phyloP scores from a whole-genome alignment of 2,329 filamentous ascomycete genomes.

The Verticillium klebahnii region DNA sequence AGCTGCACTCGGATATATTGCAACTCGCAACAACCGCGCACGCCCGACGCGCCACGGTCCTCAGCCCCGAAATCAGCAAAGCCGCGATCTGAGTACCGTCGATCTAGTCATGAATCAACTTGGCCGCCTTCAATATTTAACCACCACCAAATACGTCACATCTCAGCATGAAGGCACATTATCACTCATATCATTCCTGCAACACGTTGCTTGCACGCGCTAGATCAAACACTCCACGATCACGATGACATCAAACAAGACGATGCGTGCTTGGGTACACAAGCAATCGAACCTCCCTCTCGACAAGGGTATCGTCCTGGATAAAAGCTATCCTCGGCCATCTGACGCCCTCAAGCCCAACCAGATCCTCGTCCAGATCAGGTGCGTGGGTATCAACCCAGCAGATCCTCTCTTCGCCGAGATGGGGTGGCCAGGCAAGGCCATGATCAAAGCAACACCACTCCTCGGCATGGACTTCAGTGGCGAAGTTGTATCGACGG shows the following conservation, averaged over 20 bases:
- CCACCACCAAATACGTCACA: too few relatives aligned
- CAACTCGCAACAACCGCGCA: too few relatives aligned
- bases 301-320: constrained; percentile 22
- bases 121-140: too few relatives aligned
- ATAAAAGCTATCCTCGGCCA: constrained; percentile 16
- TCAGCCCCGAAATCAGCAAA: too few relatives aligned
- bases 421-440: constrained; percentile 29
- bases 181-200: too few relatives aligned
- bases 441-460: constrained; percentile 31
- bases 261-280: neutral
- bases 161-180: too few relatives aligned
- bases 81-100: too few relatives aligned
- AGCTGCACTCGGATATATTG: too few relatives aligned
- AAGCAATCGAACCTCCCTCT: neutral
- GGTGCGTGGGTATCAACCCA: constrained; percentile 39
- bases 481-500: constrained; percentile 38
- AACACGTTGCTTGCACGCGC: too few relatives aligned
- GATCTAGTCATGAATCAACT: too few relatives aligned
- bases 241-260: neutral
- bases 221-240: neutral
- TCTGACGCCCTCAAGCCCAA: constrained; percentile 17
- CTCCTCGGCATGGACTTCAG: constrained; percentile 47
- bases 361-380: constrained; percentile 37
- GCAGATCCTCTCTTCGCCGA: constrained; percentile 44
- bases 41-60: too few relatives aligned